These are phyloP conservation scores for Triangularia setosa DNA, from an alignment of 2,329 filamentous ascomycete species.

Conservation along the genomic window DNA sequence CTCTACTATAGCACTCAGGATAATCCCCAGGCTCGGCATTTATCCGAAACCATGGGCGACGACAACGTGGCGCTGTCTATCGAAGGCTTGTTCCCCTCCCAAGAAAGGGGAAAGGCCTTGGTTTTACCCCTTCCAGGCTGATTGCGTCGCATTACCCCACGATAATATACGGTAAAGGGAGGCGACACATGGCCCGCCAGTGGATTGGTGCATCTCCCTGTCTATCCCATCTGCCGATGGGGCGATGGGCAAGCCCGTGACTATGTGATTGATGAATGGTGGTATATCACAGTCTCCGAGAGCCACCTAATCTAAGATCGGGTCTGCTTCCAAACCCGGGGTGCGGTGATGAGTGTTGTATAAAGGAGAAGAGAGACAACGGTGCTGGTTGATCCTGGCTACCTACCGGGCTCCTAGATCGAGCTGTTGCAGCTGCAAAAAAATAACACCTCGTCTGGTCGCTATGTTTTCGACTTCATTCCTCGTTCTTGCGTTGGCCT, in stretches of 20 bases:
- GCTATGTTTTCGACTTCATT: conserved; percentile 30
- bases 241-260: background rate
- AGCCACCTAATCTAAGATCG: background rate
- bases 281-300: conserved; percentile 1
- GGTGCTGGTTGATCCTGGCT: background rate
- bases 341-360: background rate
- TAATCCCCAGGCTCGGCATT: conserved; percentile 1
- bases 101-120: background rate
- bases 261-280: background rate
- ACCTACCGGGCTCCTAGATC: background rate
- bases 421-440: background rate
- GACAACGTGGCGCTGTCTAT: background rate
- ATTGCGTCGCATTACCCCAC: background rate
- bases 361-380: background rate
- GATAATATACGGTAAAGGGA: background rate
- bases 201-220: background rate
- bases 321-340: background rate
- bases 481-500: conserved; percentile 32
- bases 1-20: background rate
- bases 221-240: background rate
- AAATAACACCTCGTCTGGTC: background rate
- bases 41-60: conserved; percentile 1
- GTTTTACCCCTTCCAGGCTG: background rate
- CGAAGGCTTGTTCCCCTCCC: conserved; percentile 1
- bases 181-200: background rate